Evolutionary conservation across 2,329 filamentous ascomycete species (phyloP).

Genomic region (Neophaeococcomyces mojaviensis): DNA sequence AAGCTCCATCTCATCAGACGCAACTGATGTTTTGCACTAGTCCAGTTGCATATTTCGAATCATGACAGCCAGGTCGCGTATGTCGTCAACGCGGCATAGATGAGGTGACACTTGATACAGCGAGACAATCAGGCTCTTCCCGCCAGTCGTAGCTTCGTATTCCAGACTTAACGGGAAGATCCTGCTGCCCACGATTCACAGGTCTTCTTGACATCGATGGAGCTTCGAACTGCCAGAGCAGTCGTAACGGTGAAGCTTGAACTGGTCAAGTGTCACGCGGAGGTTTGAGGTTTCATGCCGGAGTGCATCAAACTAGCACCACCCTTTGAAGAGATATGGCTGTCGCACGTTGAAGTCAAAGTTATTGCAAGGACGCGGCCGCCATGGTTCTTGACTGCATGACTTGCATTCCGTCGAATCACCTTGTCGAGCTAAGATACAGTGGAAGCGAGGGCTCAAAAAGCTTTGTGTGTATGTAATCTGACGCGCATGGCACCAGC

Average conservation of each 20-base stretch:
- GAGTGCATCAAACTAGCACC: background rate
- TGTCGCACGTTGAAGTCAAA: constrained; percentile 3
- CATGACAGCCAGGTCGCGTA: background rate
- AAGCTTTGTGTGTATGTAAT: background rate
- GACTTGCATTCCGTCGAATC: background rate
- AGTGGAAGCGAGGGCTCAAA: background rate
- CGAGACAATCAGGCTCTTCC: background rate
- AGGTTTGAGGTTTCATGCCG: background rate
- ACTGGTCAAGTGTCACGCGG: constrained; percentile 1
- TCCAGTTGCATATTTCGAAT: too few species aligned
- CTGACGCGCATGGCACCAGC: constrained; percentile 7
- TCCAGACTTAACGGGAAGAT: too few species aligned
- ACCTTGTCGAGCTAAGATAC: background rate
- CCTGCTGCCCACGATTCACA: too few species aligned
- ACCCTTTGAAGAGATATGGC: background rate
- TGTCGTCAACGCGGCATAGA: background rate
- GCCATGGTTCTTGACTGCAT: background rate
- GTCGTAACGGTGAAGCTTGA: background rate
- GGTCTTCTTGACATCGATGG: too few species aligned
- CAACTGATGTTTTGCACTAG: too few species aligned
- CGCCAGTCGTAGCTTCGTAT: too few species aligned
- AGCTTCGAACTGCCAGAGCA: background rate
- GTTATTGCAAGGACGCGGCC: background rate
- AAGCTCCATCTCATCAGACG: background rate
- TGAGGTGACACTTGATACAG: background rate